A percentile compares a stretch with the other conserved stretches of the same genome.
phyloP scores from a whole-genome alignment of 2,329 filamentous ascomycete genomes.

The Talaromyces verruculosus region DNA sequence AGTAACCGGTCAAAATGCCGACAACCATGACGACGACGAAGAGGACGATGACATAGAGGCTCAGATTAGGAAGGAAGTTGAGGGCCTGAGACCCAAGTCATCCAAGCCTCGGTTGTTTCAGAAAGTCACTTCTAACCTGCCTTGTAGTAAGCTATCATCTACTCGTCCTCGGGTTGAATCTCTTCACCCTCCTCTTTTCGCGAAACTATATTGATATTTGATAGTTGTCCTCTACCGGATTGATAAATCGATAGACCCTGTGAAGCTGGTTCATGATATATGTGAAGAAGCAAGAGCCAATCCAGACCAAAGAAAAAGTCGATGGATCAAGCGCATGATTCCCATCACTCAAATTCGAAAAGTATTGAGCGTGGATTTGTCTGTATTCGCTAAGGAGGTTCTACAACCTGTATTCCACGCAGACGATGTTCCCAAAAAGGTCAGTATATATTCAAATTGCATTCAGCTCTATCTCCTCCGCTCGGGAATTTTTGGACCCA shows the following conservation, averaged over 20 bases:
- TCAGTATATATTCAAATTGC: constrained; percentile 34
- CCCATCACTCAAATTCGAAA: constrained; percentile 60
- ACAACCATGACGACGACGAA: constrained; percentile 23
- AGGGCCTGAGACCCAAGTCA: constrained; percentile 52
- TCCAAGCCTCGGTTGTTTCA: constrained; percentile 51
- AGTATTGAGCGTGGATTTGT: constrained; percentile 58
- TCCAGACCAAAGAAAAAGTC: constrained; percentile 53
- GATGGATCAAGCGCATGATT: constrained; percentile 61
- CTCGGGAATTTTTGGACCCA: not conserved
- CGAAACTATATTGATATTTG: not conserved
- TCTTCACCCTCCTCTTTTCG: not conserved
- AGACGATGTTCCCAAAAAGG: constrained; percentile 53
- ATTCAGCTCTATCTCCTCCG: not conserved
- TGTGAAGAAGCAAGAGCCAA: constrained; percentile 57
- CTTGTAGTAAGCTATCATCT: constrained; percentile 37
- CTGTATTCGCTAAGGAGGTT: constrained; percentile 57
- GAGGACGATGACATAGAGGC: constrained; percentile 59
- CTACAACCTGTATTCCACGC: constrained; percentile 61
- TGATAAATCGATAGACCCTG: constrained; percentile 58
- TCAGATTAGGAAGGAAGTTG: constrained; percentile 60
- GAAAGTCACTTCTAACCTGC: constrained; percentile 55
- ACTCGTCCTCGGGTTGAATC: not conserved
- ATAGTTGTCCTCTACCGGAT: constrained; percentile 61
- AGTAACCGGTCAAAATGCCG: not conserved
- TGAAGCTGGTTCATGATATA: constrained; percentile 59